Base-by-base conservation (phyloP, 192 early-diverging fungal species). In the Powellomyces hirtus region DNA sequence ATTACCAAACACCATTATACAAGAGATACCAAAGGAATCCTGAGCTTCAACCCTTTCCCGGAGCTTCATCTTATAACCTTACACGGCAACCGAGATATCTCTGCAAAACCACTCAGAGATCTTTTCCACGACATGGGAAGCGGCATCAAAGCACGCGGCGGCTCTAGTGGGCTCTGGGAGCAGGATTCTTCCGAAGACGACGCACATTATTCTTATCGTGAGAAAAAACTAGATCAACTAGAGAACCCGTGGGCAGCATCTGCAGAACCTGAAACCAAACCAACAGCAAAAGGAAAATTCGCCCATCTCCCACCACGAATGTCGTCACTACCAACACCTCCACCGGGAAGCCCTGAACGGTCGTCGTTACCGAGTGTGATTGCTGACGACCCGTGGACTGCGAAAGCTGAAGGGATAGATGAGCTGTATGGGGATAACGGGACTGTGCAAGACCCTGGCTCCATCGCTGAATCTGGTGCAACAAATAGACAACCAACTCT, bases 201-300 rank as follows among this genome's bases (percentile, higher is more conserved):
- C 34, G 57, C 6, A 29, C 22, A 46, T 18, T 30, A 63, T 35
- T 63, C 62, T 7, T 63, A 63, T 22, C 62, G 62, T 27, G 62
- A 63, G 20, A 18, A 63, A 29, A 16, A 13, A 1, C 22, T 49
- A 4, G 20, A 44, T 27, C 8, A 63, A 14, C 62, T 63, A 20
- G 62, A 63, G 40, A 63, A 63, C 62, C 62, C 62, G 3, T 63
- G 62, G 62, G 45, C 33, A 16, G 42, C 62, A 20, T 6, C 53
- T 7, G 5, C 31, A 29, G 5, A 18, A 29, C 1, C 3, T n/a
- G 6, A 22, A 13, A 37, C 2, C 2, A 38, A 60, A 4, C 4
- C 31, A 3, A 5, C 4, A 30, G 6, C 18, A 5, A 18, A 18
- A 18, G 16, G 26, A 18, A 14, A 2, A 3, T 24, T 2, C 14